A percentile compares a stretch with the other conserved stretches of the same genome.
Evolutionary conservation across 805 yeast species (phyloP).

Genomic region (Barnettozyma pratensis): DNA sequence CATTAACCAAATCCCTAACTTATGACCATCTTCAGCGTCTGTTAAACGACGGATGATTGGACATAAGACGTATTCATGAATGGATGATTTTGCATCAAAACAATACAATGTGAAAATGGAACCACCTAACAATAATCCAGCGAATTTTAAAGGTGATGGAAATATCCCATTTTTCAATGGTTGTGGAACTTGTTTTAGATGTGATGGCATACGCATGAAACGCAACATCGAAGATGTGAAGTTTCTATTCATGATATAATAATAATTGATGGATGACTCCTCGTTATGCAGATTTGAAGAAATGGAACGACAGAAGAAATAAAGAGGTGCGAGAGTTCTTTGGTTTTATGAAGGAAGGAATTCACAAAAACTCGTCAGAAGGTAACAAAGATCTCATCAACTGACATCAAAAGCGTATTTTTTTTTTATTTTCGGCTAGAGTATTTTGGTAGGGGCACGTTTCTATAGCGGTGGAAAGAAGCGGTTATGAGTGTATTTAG

Average conservation of each 20-base stretch:
- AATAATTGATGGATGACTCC: too few species aligned
- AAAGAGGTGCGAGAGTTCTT: too few species aligned
- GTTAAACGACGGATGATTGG: slow-evolving; percentile 67
- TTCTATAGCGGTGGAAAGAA: too few species aligned
- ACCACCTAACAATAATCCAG: slow-evolving; percentile 27
- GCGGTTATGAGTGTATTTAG: too few species aligned
- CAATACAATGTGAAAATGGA: slow-evolving; percentile 45
- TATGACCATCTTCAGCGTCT: slow-evolving; percentile 86
- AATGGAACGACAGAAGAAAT: too few species aligned
- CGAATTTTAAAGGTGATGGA: slow-evolving; percentile 17
- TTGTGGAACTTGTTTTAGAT: neutral
- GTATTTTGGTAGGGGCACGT: too few species aligned
- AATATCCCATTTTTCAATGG: slow-evolving; percentile 8
- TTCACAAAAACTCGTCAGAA: too few species aligned
- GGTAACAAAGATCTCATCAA: too few species aligned
- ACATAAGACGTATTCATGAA: slow-evolving; percentile 76
- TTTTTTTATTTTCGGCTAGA: too few species aligned
- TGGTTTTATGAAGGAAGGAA: too few species aligned
- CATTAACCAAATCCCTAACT: slow-evolving; percentile 63
- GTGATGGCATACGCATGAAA: slow-evolving; percentile 1
- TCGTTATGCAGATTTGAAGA: too few species aligned
- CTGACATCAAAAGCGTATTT: too few species aligned
- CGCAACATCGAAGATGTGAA: neutral
- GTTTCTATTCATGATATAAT: neutral
- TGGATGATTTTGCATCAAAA: slow-evolving; percentile 74